phyloP scores from a whole-genome alignment of 768 basidiomycete genomes.

The Holtermannia corniformis region DNA sequence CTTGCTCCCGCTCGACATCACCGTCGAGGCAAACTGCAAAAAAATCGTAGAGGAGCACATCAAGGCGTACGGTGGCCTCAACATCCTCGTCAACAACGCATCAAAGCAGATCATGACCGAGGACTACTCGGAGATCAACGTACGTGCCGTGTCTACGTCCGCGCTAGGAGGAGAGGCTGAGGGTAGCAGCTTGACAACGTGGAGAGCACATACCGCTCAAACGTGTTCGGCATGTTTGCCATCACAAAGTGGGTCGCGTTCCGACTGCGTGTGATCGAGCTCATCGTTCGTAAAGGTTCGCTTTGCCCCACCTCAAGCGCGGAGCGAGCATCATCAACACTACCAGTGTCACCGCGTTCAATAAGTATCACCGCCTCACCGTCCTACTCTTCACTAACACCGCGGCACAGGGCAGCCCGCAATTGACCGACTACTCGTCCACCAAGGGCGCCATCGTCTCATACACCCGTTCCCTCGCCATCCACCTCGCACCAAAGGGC shows the following conservation, averaged over 20 bases:
- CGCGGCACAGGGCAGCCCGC: constrained; percentile 24
- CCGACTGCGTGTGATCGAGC: background rate
- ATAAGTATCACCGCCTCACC: constrained; percentile 40
- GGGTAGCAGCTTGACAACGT: constrained; percentile 46
- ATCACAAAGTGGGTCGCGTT: constrained; percentile 44
- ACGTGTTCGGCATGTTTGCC: constrained; percentile 56
- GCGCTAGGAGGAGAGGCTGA: background rate
- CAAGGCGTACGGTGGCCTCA: constrained; percentile 42
- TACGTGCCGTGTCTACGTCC: constrained; percentile 11
- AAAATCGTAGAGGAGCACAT: constrained; percentile 49
- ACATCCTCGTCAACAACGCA: constrained; percentile 54
- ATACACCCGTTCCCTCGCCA: constrained; percentile 52
- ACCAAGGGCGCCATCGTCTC: constrained; percentile 57
- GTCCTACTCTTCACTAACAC: too few species aligned
- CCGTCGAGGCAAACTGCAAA: constrained; percentile 45
- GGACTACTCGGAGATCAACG: constrained; percentile 47
- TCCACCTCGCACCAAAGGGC: constrained; percentile 51
- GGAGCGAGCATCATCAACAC: constrained; percentile 57
- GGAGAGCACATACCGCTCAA: constrained; percentile 51
- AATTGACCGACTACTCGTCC: constrained; percentile 48
- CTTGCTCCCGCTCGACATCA: constrained; percentile 44
- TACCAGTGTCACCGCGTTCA: constrained; percentile 53
- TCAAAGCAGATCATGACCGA: constrained; percentile 45
- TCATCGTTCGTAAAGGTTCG: constrained; percentile 42
- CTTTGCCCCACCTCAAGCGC: constrained; percentile 53